These are phyloP conservation scores for Phoma sp. DNA, from an alignment of 2,329 filamentous ascomycete species.

Conservation along the genomic window DNA sequence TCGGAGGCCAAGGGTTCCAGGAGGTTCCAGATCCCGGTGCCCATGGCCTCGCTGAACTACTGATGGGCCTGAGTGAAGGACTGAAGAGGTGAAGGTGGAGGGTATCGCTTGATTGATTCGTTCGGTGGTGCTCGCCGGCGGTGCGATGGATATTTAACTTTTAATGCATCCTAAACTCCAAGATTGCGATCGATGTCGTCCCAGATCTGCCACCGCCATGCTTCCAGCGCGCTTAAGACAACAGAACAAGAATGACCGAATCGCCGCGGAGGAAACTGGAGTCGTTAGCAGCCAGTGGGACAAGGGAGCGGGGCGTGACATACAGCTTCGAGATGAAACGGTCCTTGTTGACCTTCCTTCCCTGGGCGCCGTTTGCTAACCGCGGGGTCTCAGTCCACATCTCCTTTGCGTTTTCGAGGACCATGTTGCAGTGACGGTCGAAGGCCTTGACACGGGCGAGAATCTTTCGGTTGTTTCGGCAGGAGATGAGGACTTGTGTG, in stretches of 20 bases:
- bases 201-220: constrained; percentile 17
- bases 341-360: constrained; percentile 93
- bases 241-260: constrained; percentile 83
- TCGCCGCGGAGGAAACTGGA: constrained; percentile 83
- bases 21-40: constrained; percentile 77
- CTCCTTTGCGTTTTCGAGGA: constrained; percentile 95
- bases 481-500: constrained; percentile 94
- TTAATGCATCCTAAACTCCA: constrained; percentile 40
- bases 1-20: constrained; percentile 74
- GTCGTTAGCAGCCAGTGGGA: constrained; percentile 20
- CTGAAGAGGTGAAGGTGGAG: constrained; percentile 44
- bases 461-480: constrained; percentile 97
- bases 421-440: constrained; percentile 99
- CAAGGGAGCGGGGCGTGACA: constrained; percentile 42
- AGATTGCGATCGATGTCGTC: constrained; percentile 22
- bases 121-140: constrained; percentile 29
- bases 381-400: constrained; percentile 98
- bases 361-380: constrained; percentile 84
- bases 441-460: constrained; percentile 98
- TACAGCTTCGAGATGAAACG: constrained; percentile 98
- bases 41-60: constrained; percentile 82
- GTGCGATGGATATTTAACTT: constrained; percentile 43
- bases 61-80: constrained; percentile 74
- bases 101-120: constrained; percentile 41
- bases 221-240: constrained; percentile 64